Conservation (phyloP, 2,329 filamentous ascomycete genomes). For the Microdochium nivale region DNA sequence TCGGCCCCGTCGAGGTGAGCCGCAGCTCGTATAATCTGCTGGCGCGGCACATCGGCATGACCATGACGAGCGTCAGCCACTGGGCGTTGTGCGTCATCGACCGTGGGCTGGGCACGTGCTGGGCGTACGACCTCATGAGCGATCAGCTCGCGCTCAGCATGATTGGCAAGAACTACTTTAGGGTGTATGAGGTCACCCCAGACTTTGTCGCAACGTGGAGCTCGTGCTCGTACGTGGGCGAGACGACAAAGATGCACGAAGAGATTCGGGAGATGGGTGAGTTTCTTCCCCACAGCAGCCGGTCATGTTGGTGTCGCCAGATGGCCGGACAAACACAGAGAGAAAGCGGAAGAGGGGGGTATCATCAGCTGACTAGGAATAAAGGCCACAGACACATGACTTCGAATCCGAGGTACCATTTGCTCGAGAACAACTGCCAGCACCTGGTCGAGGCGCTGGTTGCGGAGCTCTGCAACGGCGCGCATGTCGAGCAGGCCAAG, state of each 20-base stretch:
- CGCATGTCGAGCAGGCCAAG: slow-evolving; percentile 20
- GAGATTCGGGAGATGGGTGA: slow-evolving; percentile 19
- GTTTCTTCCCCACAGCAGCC: neutral
- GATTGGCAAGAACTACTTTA: slow-evolving; percentile 17
- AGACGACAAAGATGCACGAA: slow-evolving; percentile 20
- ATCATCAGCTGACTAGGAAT: neutral
- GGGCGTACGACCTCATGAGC: slow-evolving; percentile 21
- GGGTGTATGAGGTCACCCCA: slow-evolving; percentile 18
- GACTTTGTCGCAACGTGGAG: slow-evolving; percentile 18
- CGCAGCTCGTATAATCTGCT: slow-evolving; percentile 15
- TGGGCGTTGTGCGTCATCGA: slow-evolving; percentile 19
- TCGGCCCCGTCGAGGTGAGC: slow-evolving; percentile 17
- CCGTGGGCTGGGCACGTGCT: slow-evolving; percentile 12
- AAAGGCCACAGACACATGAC: slow-evolving; percentile 16
- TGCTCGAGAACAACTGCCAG: slow-evolving; percentile 22
- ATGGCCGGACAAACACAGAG: too few relatives aligned
- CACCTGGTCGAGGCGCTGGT: slow-evolving; percentile 21
- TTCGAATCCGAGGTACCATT: slow-evolving; percentile 20
- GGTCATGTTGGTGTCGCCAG: neutral
- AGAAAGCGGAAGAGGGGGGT: too few relatives aligned
- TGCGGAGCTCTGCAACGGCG: slow-evolving; percentile 19
- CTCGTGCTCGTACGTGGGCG: slow-evolving; percentile 20
- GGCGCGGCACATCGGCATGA: slow-evolving; percentile 19
- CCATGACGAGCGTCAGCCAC: slow-evolving; percentile 17
- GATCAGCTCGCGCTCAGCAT: slow-evolving; percentile 17